Base-by-base conservation (phyloP, 805 yeast genomes). In the Metschnikowia kofuensis region DNA sequence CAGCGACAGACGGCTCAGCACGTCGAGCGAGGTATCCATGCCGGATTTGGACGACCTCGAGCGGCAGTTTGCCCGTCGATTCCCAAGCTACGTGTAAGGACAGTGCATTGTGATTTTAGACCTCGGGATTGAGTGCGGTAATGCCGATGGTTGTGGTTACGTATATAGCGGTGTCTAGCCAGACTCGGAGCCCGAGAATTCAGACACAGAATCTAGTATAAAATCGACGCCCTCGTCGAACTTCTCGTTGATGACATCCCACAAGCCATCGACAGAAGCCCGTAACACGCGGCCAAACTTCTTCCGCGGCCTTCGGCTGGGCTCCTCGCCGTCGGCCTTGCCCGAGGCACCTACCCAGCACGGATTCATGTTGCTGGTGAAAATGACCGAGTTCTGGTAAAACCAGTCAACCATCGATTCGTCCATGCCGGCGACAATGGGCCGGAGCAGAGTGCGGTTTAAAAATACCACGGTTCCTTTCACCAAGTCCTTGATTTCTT, bases 401-500 rank as follows among this genome's bases (percentile, higher is more conserved):
- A 83, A 94, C 97, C 97, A 91, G 61, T 91, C 97, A 14, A 87
- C 79, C 69, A 91, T 78, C 8, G 86, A 81, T 66, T 94, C 98
- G 65, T 92, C 98, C 60, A 90, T 82, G 26, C 89, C 78, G 6
- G 97, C 91, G 5, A 89, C 89, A 40, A 92, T 76, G 2, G 96
- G 84, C 55, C 87, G 80, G 59, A 92, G 71, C n/a, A 78, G 76
- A 2, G 84, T 78, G 42, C 84, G 77, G 53, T 85, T 89, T 30
- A 86, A 72, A 62, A 84, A 89, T 49, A 81, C 82, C 27, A 87
- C 80, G 1, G 86, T 78, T 6, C 92, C 89, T 57, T 82, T 81
- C 5, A 86, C 88, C 44, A 77, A 53, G n/a, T 72, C 77, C 50
- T 80, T 75, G 35, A 83, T 79, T 38, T 80, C 83, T 43, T 65